These are phyloP conservation scores for Calocybe cyanea DNA, from an alignment of 768 basidiomycete species.

Conservation along the genomic window DNA sequence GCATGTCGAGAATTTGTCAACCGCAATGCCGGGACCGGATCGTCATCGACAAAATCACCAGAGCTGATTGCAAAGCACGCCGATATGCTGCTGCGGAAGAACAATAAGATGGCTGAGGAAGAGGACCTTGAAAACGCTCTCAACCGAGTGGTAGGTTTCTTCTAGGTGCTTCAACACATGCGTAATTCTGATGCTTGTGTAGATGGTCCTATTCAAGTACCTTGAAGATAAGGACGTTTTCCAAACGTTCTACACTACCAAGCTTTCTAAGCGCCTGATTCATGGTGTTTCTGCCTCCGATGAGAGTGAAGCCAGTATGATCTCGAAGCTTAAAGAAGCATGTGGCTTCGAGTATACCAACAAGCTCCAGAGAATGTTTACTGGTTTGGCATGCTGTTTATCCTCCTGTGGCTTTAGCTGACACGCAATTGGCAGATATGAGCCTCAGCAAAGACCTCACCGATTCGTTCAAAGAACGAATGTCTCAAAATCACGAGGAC, in stretches of 20 bases:
- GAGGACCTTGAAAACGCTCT: slow-evolving; percentile 89
- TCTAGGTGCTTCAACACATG: slow-evolving; percentile 21
- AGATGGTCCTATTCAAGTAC: slow-evolving; percentile 99
- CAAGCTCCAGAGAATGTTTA: slow-evolving; percentile 98
- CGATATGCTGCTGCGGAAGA: slow-evolving; percentile 89
- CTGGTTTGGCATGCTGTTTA: slow-evolving; percentile 50
- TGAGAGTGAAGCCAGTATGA: slow-evolving; percentile 98
- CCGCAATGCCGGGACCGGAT: slow-evolving; percentile 86
- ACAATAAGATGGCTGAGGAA: slow-evolving; percentile 96
- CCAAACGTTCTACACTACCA: slow-evolving; percentile 98
- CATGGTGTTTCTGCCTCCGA: slow-evolving; percentile 92
- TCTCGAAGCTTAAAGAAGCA: slow-evolving; percentile 96
- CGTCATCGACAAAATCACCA: slow-evolving; percentile 86
- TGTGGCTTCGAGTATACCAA: slow-evolving; percentile 99
- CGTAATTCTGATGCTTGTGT: slow-evolving; percentile 21
- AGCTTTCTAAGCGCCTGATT: slow-evolving; percentile 92
- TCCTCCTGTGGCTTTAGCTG: background rate
- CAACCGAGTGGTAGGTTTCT: slow-evolving; percentile 74
- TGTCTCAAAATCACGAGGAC: slow-evolving; percentile 84
- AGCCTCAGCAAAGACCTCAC: slow-evolving; percentile 94
- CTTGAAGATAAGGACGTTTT: slow-evolving; percentile 99
- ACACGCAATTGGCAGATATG: slow-evolving; percentile 69
- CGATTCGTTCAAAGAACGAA: slow-evolving; percentile 94
- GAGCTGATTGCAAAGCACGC: slow-evolving; percentile 94
- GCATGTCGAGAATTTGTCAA: slow-evolving; percentile 98